phyloP scores from a whole-genome alignment of 2,329 filamentous ascomycete species.

The Pseudohalonectria lignicola region DNA sequence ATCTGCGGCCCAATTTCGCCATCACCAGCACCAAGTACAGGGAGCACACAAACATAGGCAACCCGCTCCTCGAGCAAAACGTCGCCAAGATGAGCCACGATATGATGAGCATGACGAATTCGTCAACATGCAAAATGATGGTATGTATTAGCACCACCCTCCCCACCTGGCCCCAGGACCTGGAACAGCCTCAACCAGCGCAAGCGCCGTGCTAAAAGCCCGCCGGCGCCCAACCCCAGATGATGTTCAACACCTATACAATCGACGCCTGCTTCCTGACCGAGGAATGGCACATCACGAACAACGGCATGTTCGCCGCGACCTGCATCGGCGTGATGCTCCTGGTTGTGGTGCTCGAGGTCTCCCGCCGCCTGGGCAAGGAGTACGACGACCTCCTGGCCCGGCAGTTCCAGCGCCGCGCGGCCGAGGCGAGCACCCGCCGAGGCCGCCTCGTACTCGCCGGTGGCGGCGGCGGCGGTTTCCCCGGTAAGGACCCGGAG shows the following conservation, averaged over 20 bases:
- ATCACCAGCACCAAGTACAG: too few relatives aligned
- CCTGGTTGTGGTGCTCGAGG: constrained; percentile 26
- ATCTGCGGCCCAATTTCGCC: too few relatives aligned
- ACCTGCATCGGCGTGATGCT: constrained; percentile 31
- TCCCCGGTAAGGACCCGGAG: neutral
- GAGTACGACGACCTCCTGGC: constrained; percentile 28
- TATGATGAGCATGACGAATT: neutral
- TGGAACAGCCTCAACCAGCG: too few relatives aligned
- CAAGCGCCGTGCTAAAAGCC: too few relatives aligned
- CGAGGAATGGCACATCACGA: constrained; percentile 26
- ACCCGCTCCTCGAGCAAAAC: too few relatives aligned
- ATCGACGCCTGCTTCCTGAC: constrained; percentile 29
- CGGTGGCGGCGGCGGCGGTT: constrained; percentile 4
- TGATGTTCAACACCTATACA: constrained; percentile 33
- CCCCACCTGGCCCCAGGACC: too few relatives aligned
- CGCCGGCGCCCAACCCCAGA: constrained; percentile 14
- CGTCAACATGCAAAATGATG: constrained; percentile 1
- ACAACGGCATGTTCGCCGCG: constrained; percentile 27
- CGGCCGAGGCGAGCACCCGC: constrained; percentile 16
- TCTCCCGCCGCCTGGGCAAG: constrained; percentile 26
- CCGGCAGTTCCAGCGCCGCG: neutral
- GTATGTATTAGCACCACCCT: neutral
- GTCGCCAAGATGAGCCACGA: constrained; percentile 1
- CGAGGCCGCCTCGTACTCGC: constrained; percentile 11
- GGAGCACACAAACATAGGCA: too few relatives aligned